These are phyloP conservation scores for Rhodotorula taiwanensis DNA, from an alignment of 768 basidiomycete genomes.

Conservation along the genomic window DNA sequence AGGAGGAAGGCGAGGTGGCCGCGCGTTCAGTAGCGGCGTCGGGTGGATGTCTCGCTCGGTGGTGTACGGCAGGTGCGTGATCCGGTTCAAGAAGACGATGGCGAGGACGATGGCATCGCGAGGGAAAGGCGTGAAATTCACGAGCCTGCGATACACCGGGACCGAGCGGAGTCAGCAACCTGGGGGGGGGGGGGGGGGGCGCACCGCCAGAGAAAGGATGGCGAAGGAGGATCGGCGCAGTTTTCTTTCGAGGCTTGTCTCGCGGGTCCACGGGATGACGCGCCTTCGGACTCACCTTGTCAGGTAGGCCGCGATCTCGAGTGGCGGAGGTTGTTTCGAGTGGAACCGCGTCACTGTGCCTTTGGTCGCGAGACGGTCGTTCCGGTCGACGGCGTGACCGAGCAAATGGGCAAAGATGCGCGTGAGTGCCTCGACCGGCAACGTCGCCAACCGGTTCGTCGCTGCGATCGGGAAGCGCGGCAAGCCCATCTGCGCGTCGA, in stretches of 20 bases:
- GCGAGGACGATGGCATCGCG: conserved; percentile 36
- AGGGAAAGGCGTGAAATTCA: conserved; percentile 33
- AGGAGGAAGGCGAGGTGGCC: background rate
- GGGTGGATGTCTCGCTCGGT: background rate
- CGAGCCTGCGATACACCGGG: conserved; percentile 15
- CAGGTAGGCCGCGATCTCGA: conserved; percentile 11
- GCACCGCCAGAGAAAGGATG: no score
- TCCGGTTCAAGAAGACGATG: conserved; percentile 36
- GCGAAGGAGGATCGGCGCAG: no score
- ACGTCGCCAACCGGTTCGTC: background rate
- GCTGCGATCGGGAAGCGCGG: background rate
- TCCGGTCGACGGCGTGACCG: background rate
- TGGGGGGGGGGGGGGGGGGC: no score
- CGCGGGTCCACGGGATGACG: background rate
- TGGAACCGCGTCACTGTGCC: conserved; percentile 21
- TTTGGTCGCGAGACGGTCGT: conserved; percentile 4
- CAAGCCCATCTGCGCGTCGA: conserved; percentile 5
- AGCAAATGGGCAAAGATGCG: conserved; percentile 1
- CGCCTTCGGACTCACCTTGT: background rate
- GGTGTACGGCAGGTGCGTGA: conserved; percentile 30
- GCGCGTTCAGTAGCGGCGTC: background rate
- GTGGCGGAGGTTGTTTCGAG: conserved; percentile 24
- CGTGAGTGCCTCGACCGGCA: conserved; percentile 17
- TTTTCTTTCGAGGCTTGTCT: no score
- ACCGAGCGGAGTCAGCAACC: no score